phyloP scores from a whole-genome alignment of 768 basidiomycete genomes.

The Inosperma sp. region DNA sequence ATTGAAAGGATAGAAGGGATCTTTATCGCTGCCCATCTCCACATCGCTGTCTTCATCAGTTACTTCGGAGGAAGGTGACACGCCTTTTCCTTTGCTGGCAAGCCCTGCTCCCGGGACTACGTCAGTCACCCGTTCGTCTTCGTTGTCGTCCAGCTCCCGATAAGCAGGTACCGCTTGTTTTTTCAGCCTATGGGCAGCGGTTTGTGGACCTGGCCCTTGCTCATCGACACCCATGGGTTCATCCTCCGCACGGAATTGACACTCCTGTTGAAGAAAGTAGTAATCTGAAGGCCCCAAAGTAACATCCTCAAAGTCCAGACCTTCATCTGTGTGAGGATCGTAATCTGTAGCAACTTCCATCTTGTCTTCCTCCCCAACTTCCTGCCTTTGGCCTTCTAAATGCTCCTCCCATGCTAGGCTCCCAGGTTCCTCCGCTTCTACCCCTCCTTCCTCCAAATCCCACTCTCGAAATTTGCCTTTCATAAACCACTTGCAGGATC shows the following conservation, averaged over 20 bases:
- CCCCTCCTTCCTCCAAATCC: neutral
- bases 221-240: neutral
- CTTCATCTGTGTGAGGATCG: neutral
- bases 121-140: neutral
- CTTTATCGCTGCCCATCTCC: constrained; percentile 9
- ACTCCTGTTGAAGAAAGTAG: neutral
- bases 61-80: neutral
- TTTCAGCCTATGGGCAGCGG: neutral
- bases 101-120: neutral
- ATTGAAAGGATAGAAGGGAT: constrained; percentile 20
- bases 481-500: neutral
- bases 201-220: neutral
- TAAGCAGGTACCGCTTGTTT: neutral
- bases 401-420: neutral
- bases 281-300: neutral
- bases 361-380: neutral
- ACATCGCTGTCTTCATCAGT: constrained; percentile 5
- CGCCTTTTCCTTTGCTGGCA: neutral
- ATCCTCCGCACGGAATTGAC: neutral
- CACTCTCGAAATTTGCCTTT: neutral
- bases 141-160: neutral
- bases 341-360: neutral
- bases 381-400: neutral
- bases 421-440: neutral
- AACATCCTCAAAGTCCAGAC: neutral